Percentiles rank a stretch among this genome's conserved stretches.
phyloP scores from a whole-genome alignment of 31 red algal species.

The Asparagopsis taxiformis region DNA sequence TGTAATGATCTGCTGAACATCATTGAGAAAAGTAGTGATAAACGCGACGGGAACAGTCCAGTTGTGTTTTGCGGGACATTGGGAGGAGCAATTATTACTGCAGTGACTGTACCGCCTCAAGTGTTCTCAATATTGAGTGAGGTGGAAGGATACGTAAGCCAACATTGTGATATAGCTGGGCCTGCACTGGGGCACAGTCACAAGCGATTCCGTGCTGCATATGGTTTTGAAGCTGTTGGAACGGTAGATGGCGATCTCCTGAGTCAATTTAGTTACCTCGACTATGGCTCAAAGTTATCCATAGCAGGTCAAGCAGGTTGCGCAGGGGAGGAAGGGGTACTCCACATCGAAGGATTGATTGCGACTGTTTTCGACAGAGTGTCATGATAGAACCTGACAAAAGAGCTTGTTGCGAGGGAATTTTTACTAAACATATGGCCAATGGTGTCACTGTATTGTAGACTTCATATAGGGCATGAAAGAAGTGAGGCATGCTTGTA shows the following conservation, averaged over 20 bases:
- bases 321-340: constrained; percentile 34
- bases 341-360: constrained; percentile 54
- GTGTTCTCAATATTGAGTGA: constrained; percentile 32
- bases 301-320: constrained; percentile 38
- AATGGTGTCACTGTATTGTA: no score
- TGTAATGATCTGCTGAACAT: not conserved
- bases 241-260: constrained; percentile 66
- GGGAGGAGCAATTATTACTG: constrained; percentile 59
- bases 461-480: no score
- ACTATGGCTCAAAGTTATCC: constrained; percentile 1
- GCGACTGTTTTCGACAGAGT: constrained; percentile 49
- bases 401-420: not conserved
- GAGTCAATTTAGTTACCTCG: constrained; percentile 25
- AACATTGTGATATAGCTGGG: constrained; percentile 13
- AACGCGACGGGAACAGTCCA: not conserved
- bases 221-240: constrained; percentile 15
- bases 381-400: not conserved
- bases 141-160: constrained; percentile 33
- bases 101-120: constrained; percentile 26
- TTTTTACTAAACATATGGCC: no score
- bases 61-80: constrained; percentile 63
- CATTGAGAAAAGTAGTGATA: constrained; percentile 5
- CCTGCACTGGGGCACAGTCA: constrained; percentile 28
- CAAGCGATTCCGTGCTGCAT: constrained; percentile 34
- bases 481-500: no score